Evolutionary conservation across 148 eudicot genomes (phyloP), one percentile per base, ranked within the genome.

Genomic region (Silene conica): DNA sequence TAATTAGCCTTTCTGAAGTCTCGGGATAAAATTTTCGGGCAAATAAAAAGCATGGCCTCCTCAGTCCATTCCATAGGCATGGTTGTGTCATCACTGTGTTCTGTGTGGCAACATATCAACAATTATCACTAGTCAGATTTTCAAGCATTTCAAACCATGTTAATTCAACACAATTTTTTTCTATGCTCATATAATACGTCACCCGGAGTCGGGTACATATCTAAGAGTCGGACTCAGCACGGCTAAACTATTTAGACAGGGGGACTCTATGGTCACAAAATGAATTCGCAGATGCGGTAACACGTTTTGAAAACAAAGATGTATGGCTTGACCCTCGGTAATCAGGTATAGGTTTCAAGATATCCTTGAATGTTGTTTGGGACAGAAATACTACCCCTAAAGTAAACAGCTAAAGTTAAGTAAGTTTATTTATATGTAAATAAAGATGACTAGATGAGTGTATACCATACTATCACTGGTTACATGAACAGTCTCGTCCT

Each of bases 11-110:
- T 65, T 79, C 77, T 57, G 79, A 72, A 57, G 81, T 71, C 48
- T 81, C 85, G 18, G 87, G 87, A 59, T 76, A 74, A 69, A 84
- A 84, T 69, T 84, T 84, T 57, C 87, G 77, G 48, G 83, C 85
- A 74, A 84, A 84, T 57, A 84, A 68, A 63, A 73, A 84, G 70
- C 87, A 82, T 38, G 87, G 85, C 65, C 85, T 79, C 79, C 75
- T 79, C 79, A 69, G 77, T 77, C 85, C 85, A 16, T 84, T 84
- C 87, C 87, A 84, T 75, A 73, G 18, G 80, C 87, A 84, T 15
- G 82, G 84, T 14, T 73, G 79, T 20, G 46, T 50, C 63, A 55
- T 66, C 61, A 76, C 75, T 41, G 74, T 72, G 59, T 66, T 73
- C 86, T 83, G 84, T 83, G 84, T 67, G 46, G 65, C 43, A 79